phyloP scores from a whole-genome alignment of 192 early-diverging fungal species.

The Coemansia brasiliensis region DNA sequence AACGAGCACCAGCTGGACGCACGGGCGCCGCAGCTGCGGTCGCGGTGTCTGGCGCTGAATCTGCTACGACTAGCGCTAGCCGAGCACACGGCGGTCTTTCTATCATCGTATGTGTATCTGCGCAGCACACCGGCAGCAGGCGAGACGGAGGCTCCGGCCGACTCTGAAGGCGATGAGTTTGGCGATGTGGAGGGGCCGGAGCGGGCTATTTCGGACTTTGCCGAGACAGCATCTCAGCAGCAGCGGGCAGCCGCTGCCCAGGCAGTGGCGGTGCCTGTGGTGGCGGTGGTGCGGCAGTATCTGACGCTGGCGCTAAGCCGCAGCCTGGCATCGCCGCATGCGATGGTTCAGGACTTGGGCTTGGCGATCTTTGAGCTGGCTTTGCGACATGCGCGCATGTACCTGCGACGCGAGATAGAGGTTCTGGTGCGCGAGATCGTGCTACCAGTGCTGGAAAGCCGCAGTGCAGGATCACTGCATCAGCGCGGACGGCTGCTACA shows the following conservation, averaged over 20 bases:
- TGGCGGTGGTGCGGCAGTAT: constrained; percentile 85
- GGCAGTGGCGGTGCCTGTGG: constrained; percentile 61
- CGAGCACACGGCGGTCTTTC: constrained; percentile 76
- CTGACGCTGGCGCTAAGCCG: constrained; percentile 78
- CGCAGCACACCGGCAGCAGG: not conserved
- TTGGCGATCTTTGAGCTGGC: constrained; percentile 83
- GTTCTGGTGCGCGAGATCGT: constrained; percentile 89
- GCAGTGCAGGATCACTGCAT: constrained; percentile 55
- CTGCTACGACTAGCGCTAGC: constrained; percentile 74
- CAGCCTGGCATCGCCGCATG: constrained; percentile 77
- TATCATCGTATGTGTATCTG: constrained; percentile 57
- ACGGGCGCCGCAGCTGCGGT: constrained; percentile 77
- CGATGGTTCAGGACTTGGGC: constrained; percentile 76
- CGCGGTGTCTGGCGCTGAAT: constrained; percentile 81
- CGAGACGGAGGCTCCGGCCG: not conserved
- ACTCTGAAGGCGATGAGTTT: constrained; percentile 37
- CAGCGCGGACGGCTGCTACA: constrained; percentile 78
- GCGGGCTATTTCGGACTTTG: constrained; percentile 26
- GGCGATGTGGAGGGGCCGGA: constrained; percentile 43
- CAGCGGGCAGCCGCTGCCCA: constrained; percentile 6
- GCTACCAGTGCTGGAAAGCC: constrained; percentile 84
- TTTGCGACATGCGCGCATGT: constrained; percentile 64
- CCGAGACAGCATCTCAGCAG: not conserved
- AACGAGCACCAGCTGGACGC: constrained; percentile 69
- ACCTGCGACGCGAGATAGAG: constrained; percentile 84